These are phyloP conservation scores for Globisporangium viniferum DNA, from an alignment of 352 stramenopile species.

Conservation along the genomic window DNA sequence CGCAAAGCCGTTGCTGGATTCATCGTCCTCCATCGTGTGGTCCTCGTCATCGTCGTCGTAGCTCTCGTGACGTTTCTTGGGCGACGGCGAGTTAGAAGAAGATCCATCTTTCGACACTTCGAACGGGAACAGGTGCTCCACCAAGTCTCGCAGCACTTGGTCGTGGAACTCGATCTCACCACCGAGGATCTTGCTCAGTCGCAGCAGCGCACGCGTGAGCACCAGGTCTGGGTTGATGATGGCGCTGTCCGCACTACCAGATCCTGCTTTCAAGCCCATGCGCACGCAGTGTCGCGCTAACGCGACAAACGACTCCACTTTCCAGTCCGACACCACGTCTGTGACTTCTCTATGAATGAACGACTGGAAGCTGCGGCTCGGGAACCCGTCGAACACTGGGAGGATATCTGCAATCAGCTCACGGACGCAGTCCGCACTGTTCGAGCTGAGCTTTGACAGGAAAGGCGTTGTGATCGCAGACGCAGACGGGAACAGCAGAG, in stretches of 20 bases:
- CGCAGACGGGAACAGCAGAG: conserved; percentile 57
- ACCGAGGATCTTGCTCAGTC: conserved; percentile 57
- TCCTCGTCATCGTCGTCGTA: conserved; percentile 30
- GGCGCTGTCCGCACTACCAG: conserved; percentile 4
- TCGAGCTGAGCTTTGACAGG: conserved; percentile 30
- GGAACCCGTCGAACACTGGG: conserved; percentile 61
- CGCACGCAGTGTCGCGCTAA: conserved; percentile 63
- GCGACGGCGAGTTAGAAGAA: conserved; percentile 23
- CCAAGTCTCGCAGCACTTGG: conserved; percentile 53
- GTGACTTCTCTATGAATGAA: conserved; percentile 62
- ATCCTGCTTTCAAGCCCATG: conserved; percentile 25
- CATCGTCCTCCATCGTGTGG: conserved; percentile 30
- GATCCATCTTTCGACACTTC: conserved; percentile 25
- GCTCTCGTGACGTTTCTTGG: conserved; percentile 17
- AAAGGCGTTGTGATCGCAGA: conserved; percentile 48
- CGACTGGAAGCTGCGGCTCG: conserved; percentile 53
- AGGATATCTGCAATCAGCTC: conserved; percentile 56
- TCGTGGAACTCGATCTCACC: conserved; percentile 45
- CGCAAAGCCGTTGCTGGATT: conserved; percentile 12
- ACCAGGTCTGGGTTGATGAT: conserved; percentile 35
- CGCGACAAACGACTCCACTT: conserved; percentile 67
- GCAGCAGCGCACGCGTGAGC: conserved; percentile 49
- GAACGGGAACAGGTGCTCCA: conserved; percentile 55
- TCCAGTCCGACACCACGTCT: conserved; percentile 52
- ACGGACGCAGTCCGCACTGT: conserved; percentile 37